Percentiles rank a stretch among this genome's conserved stretches.
phyloP scores from a whole-genome alignment of 164 flowering plant species.

The Vitis riparia region DNA sequence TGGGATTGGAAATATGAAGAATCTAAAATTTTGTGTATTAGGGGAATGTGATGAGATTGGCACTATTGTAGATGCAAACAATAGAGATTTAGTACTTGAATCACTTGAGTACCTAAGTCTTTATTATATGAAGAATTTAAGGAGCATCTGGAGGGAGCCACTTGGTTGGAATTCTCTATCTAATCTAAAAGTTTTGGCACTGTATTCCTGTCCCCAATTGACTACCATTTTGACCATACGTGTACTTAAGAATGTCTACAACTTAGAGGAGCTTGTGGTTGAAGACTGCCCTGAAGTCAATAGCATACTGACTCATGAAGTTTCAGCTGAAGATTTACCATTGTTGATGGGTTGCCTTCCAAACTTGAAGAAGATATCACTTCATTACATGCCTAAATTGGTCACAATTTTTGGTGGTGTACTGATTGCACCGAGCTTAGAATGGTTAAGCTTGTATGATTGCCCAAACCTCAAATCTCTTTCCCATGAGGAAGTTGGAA shows the following conservation, averaged over 20 bases:
- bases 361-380: too few relatives aligned
- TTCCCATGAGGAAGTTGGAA: not conserved
- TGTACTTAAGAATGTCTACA: not conserved
- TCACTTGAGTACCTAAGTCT: not conserved
- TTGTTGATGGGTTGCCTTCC: not conserved
- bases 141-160: not conserved
- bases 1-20: not conserved
- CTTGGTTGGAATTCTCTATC: not conserved
- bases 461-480: not conserved
- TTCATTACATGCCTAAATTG: not conserved
- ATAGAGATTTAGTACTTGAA: not conserved
- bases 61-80: not conserved
- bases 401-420: not conserved
- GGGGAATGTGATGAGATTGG: not conserved
- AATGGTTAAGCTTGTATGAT: not conserved
- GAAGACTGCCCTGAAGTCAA: not conserved
- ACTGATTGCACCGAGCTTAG: not conserved
- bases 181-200: not conserved
- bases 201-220: not conserved
- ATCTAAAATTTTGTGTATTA: not conserved
- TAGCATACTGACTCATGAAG: too few relatives aligned
- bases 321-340: too few relatives aligned
- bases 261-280: slow-evolving; percentile 3
- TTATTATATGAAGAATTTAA: not conserved
- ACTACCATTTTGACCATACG: not conserved